Conservation (phyloP, 2,329 filamentous ascomycete genomes). For the Amylocarpus encephaloides region DNA sequence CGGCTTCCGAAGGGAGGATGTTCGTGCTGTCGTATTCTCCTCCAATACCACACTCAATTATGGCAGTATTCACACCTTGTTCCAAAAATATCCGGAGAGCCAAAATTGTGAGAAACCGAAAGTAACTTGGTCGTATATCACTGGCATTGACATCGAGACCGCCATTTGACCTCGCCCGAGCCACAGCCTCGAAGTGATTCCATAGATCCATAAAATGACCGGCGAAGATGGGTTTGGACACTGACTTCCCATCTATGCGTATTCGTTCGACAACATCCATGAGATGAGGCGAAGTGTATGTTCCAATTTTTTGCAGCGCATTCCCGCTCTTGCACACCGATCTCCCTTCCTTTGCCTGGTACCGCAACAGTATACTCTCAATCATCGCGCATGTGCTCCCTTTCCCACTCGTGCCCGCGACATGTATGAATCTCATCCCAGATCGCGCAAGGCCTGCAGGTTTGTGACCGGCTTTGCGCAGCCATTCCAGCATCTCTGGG, state of each 20-base stretch:
- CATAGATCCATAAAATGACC: slow-evolving; percentile 63
- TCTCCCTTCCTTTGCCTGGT: slow-evolving; percentile 31
- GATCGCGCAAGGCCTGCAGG: slow-evolving; percentile 17
- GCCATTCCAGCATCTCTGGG: slow-evolving; percentile 31
- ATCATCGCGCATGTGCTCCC: slow-evolving; percentile 65
- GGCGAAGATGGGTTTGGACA: slow-evolving; percentile 54
- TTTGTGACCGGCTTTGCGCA: slow-evolving; percentile 25
- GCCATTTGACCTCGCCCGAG: neutral
- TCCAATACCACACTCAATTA: slow-evolving; percentile 91
- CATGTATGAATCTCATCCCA: slow-evolving; percentile 54
- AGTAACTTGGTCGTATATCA: slow-evolving; percentile 72
- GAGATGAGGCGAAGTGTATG: slow-evolving; percentile 65
- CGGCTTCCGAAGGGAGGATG: slow-evolving; percentile 52
- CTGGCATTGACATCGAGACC: neutral
- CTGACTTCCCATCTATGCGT: slow-evolving; percentile 51
- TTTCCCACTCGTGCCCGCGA: slow-evolving; percentile 87
- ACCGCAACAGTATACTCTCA: slow-evolving; percentile 54
- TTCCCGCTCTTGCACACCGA: slow-evolving; percentile 5
- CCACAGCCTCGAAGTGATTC: slow-evolving; percentile 41
- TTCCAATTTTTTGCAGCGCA: slow-evolving; percentile 39
- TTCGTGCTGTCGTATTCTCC: slow-evolving; percentile 94
- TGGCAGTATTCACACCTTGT: slow-evolving; percentile 69
- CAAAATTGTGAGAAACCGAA: slow-evolving; percentile 83
- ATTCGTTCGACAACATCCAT: slow-evolving; percentile 64
- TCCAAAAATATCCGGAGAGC: slow-evolving; percentile 76